phyloP scores from a whole-genome alignment of 2,329 filamentous ascomycete genomes.

The Fusarium sp. region DNA sequence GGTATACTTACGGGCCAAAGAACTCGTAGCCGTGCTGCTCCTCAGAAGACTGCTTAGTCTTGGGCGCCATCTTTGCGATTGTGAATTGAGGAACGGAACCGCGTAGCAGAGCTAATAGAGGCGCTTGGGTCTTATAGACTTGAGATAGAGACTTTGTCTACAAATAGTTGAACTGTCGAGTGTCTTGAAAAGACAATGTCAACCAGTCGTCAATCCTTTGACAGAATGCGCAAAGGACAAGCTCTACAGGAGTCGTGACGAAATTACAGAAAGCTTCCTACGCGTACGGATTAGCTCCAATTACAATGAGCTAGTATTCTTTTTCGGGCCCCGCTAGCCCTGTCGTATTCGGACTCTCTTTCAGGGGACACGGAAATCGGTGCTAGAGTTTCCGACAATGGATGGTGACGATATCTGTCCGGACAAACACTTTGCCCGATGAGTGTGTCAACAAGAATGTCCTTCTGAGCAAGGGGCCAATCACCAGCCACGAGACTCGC shows the following conservation, averaged over 20 bases:
- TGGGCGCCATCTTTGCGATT: slow-evolving; percentile 48
- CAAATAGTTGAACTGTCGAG: not conserved
- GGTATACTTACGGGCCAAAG: slow-evolving; percentile 59
- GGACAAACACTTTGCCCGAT: slow-evolving; percentile 32
- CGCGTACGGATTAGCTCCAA: slow-evolving; percentile 15
- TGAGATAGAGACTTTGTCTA: not conserved
- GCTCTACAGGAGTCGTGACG: slow-evolving; percentile 12
- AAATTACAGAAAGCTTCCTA: slow-evolving; percentile 37
- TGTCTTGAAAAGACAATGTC: slow-evolving; percentile 18
- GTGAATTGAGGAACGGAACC: slow-evolving; percentile 14
- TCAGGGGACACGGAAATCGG: slow-evolving; percentile 21
- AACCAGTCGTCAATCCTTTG: slow-evolving; percentile 5
- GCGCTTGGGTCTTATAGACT: slow-evolving; percentile 8
- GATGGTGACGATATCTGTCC: not conserved
- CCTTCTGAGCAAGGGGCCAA: slow-evolving; percentile 9
- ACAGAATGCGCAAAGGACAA: slow-evolving; percentile 3
- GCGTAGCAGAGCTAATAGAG: not conserved
- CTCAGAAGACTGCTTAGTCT: slow-evolving; percentile 42
- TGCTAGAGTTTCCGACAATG: slow-evolving; percentile 3
- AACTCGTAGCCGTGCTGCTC: slow-evolving; percentile 63
- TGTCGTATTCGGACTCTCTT: slow-evolving; percentile 30
- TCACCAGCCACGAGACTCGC: slow-evolving; percentile 13
- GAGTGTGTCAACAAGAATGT: not conserved
- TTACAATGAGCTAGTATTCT: slow-evolving; percentile 39
- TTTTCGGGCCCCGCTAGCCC: slow-evolving; percentile 14